These are phyloP conservation scores for Suhomyces wounanorum DNA, from an alignment of 1,139 yeast species.

Conservation along the genomic window DNA sequence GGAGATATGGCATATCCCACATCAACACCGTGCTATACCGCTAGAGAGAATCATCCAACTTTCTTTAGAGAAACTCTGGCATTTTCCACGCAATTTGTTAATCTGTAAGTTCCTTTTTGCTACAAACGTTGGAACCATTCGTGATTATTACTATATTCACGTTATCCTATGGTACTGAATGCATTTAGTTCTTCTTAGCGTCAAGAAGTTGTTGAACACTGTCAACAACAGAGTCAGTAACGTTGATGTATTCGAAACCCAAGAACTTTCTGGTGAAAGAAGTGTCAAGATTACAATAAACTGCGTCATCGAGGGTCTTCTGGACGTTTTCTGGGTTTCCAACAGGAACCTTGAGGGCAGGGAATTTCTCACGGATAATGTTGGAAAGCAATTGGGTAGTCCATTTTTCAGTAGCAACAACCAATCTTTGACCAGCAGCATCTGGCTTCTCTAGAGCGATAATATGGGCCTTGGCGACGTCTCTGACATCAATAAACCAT, in stretches of 20 bases:
- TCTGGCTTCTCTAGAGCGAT: slow-evolving; percentile 14
- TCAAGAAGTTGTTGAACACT: slow-evolving; percentile 26
- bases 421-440: slow-evolving; percentile 14
- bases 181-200: background rate
- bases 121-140: no score
- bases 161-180: background rate
- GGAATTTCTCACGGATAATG: slow-evolving; percentile 20
- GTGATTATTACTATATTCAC: background rate
- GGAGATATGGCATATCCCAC: no score
- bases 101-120: no score
- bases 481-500: slow-evolving; percentile 16
- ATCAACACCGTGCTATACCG: no score
- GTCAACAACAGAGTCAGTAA: slow-evolving; percentile 13
- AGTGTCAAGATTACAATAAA: slow-evolving; percentile 25
- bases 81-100: no score
- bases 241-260: slow-evolving; percentile 34
- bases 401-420: slow-evolving; percentile 3
- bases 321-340: background rate
- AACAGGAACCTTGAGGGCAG: slow-evolving; percentile 1
- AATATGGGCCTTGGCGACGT: slow-evolving; percentile 17
- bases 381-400: slow-evolving; percentile 36
- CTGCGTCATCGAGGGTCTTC: background rate
- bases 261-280: slow-evolving; percentile 36
- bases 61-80: no score
- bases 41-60: no score